Evolutionary conservation across 495 filamentous ascomycete species (phyloP).

Genomic region (Usnea hakonensis): DNA sequence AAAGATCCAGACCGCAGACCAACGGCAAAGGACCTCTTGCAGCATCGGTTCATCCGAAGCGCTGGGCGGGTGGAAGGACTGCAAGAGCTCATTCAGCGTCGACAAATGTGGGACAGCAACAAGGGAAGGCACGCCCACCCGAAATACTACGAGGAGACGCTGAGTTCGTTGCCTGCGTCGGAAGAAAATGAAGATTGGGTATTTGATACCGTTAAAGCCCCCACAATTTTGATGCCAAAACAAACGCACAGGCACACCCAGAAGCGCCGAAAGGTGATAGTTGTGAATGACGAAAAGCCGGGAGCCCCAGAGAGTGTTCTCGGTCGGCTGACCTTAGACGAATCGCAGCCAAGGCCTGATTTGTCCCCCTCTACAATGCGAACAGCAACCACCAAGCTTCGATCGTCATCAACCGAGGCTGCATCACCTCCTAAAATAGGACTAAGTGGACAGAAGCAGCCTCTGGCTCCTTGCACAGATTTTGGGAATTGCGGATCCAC

Average conservation of each 20-base stretch:
- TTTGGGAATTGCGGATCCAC: conserved; percentile 90
- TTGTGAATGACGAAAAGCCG: background rate
- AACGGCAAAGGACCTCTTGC: conserved; percentile 79
- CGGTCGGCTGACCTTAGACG: conserved; percentile 36
- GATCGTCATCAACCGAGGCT: conserved; percentile 26
- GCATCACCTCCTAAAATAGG: conserved; percentile 42
- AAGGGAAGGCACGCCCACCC: conserved; percentile 51
- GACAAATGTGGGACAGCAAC: conserved; percentile 68
- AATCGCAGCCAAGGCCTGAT: conserved; percentile 34
- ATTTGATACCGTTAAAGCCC: conserved; percentile 88
- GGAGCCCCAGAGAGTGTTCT: conserved; percentile 37
- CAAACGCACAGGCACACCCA: conserved; percentile 30
- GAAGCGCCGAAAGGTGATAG: conserved; percentile 24
- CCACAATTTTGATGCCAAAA: conserved; percentile 39
- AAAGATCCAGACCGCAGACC: conserved; percentile 82
- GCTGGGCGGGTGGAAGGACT: conserved; percentile 78
- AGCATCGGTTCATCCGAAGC: conserved; percentile 78
- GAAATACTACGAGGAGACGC: conserved; percentile 86
- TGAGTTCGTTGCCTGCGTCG: conserved; percentile 62
- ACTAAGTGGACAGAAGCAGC: conserved; percentile 57
- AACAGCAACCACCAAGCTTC: conserved; percentile 46
- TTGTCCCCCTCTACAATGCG: conserved; percentile 41
- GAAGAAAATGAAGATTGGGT: conserved; percentile 84
- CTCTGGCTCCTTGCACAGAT: conserved; percentile 73
- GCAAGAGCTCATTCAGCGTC: conserved; percentile 79